Percentiles rank a stretch among this genome's conserved stretches.
These are phyloP conservation scores for Penicillium sp. DNA, from an alignment of 2,329 filamentous ascomycete species.

Conservation along the genomic window DNA sequence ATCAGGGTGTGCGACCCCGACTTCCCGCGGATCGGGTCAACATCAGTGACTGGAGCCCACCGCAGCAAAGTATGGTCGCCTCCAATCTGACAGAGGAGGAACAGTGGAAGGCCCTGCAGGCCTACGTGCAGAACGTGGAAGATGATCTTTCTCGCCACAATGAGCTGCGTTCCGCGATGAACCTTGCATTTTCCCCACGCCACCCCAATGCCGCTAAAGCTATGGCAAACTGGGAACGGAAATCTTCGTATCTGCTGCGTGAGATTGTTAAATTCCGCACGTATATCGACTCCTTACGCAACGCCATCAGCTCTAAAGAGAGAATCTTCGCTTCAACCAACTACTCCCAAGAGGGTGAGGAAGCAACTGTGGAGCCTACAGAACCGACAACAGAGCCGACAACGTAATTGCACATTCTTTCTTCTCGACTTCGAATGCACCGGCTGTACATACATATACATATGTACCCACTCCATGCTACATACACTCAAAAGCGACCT, in stretches of 20 bases:
- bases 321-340: slow-evolving; percentile 58
- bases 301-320: slow-evolving; percentile 66
- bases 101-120: slow-evolving; percentile 70
- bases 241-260: slow-evolving; percentile 82
- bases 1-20: slow-evolving; percentile 60
- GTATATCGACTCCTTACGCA: slow-evolving; percentile 80
- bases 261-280: slow-evolving; percentile 97
- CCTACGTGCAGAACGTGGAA: slow-evolving; percentile 83
- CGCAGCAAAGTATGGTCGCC: slow-evolving; percentile 84
- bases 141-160: slow-evolving; percentile 84
- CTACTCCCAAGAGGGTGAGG: neutral
- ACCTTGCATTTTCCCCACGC: slow-evolving; percentile 82
- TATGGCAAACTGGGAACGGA: slow-evolving; percentile 96
- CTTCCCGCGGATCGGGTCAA: slow-evolving; percentile 80
- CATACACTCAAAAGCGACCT: slow-evolving; percentile 8
- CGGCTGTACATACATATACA: slow-evolving; percentile 13
- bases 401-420: neutral
- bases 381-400: neutral
- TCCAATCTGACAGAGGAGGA: slow-evolving; percentile 75
- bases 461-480: neutral
- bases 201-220: slow-evolving; percentile 77
- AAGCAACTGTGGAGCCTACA: neutral
- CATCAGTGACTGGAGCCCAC: slow-evolving; percentile 85
- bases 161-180: slow-evolving; percentile 79
- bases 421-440: neutral